These are phyloP conservation scores for Hanseniaspora hatyaiensis DNA, from an alignment of 805 yeast species.

Conservation along the genomic window DNA sequence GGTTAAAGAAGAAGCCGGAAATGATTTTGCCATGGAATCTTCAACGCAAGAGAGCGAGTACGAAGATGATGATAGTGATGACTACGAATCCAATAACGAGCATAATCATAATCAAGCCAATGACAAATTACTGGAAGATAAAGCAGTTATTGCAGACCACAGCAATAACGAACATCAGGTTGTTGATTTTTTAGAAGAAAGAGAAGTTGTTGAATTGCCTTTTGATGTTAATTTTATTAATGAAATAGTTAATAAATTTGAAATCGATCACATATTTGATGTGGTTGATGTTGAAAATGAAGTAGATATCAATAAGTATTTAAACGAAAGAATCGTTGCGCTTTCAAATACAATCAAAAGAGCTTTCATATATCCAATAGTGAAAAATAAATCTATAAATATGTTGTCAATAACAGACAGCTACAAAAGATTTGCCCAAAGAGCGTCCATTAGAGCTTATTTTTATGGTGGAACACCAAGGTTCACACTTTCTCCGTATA, in stretches of 20 bases:
- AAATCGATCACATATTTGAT: constrained; percentile 12
- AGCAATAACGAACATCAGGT: no score
- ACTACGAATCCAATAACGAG: no score
- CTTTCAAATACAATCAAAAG: constrained; percentile 5
- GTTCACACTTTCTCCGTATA: constrained; percentile 69
- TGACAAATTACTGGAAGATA: not conserved
- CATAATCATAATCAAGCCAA: no score
- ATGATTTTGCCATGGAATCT: not conserved
- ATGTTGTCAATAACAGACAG: constrained; percentile 41
- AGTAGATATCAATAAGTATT: not conserved
- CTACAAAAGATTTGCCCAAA: constrained; percentile 59
- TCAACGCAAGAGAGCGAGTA: constrained; percentile 5
- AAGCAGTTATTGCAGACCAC: no score
- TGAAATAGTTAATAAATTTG: constrained; percentile 1
- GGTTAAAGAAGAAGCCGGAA: not conserved
- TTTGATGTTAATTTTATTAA: constrained; percentile 5
- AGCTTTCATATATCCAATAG: constrained; percentile 7
- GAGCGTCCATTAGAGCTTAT: constrained; percentile 69
- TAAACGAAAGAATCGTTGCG: constrained; percentile 18
- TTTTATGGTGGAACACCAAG: constrained; percentile 62
- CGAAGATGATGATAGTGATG: constrained; percentile 5
- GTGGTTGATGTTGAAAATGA: not conserved
- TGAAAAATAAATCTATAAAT: not conserved
- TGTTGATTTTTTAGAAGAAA: no score
- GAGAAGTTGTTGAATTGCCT: constrained; percentile 5